Percentiles rank a stretch among this genome's conserved stretches.
phyloP scores from a whole-genome alignment of 345 rosid genomes.

The Salix brachista region DNA sequence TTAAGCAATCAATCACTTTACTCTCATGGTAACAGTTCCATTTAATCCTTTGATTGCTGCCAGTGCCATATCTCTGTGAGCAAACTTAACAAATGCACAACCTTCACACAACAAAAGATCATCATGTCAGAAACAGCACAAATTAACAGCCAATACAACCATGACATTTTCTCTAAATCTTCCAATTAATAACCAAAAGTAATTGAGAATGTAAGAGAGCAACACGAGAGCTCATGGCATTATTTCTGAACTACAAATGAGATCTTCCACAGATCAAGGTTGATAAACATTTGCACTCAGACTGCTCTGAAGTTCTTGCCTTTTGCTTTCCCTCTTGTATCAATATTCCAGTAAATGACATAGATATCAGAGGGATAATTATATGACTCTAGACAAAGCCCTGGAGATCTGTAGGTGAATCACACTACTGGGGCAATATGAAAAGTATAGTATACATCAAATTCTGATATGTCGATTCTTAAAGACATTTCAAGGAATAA shows the following conservation, averaged over 20 bases:
- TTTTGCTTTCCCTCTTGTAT: neutral
- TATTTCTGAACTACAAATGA: neutral
- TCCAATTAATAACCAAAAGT: neutral
- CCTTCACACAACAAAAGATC: constrained; percentile 45
- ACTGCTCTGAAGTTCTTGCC: neutral
- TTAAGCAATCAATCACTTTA: constrained; percentile 29
- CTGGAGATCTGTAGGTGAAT: neutral
- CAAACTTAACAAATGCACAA: constrained; percentile 71
- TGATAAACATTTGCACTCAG: neutral
- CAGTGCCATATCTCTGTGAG: constrained; percentile 71
- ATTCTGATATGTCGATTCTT: neutral
- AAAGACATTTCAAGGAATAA: neutral
- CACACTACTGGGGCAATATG: neutral
- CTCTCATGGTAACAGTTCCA: constrained; percentile 72
- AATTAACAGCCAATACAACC: neutral
- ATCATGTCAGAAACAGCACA: constrained; percentile 20
- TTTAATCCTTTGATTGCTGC: constrained; percentile 75
- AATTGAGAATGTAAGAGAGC: neutral
- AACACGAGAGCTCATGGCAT: neutral
- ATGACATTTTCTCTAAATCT: neutral
- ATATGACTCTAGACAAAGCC: neutral
- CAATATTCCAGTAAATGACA: neutral
- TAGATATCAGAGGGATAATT: neutral
- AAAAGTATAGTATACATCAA: neutral
- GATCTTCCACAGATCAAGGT: neutral